A percentile compares a stretch with the other conserved stretches of the same genome.
Conservation (phyloP, 2,329 filamentous ascomycete genomes). For the Colletotrichum chlorophyti region DNA sequence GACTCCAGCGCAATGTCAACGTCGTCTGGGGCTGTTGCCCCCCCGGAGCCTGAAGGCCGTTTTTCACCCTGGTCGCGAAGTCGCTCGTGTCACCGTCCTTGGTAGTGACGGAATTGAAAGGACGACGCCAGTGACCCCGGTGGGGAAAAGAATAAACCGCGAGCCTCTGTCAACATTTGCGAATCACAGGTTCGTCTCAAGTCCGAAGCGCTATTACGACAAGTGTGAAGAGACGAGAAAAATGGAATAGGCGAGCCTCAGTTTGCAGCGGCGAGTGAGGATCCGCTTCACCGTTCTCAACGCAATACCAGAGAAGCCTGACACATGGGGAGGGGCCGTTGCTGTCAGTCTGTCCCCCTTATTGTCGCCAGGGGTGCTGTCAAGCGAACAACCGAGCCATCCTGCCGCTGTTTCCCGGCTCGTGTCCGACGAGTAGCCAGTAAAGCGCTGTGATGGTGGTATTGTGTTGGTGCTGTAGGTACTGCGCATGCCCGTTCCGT, state of each 20-base stretch:
- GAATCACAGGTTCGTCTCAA: slow-evolving; percentile 14
- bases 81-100: not conserved
- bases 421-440: not conserved
- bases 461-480: no score
- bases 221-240: not conserved
- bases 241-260: slow-evolving; percentile 17
- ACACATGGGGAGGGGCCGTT: not conserved
- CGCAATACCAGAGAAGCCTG: slow-evolving; percentile 6
- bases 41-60: not conserved
- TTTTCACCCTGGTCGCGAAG: no score
- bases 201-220: not conserved
- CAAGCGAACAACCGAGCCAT: not conserved
- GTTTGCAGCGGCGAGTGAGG: not conserved
- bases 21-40: slow-evolving; percentile 7
- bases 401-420: not conserved
- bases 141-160: not conserved
- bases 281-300: slow-evolving; percentile 2
- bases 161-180: no score
- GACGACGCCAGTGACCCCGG: not conserved
- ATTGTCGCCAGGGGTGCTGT: not conserved
- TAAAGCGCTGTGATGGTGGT: no score
- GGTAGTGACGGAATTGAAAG: not conserved
- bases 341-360: slow-evolving; percentile 6
- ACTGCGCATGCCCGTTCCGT: no score
- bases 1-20: slow-evolving; percentile 7